These are phyloP conservation scores for Clavispora santaluciae DNA, from an alignment of 805 yeast species.

Conservation along the genomic window DNA sequence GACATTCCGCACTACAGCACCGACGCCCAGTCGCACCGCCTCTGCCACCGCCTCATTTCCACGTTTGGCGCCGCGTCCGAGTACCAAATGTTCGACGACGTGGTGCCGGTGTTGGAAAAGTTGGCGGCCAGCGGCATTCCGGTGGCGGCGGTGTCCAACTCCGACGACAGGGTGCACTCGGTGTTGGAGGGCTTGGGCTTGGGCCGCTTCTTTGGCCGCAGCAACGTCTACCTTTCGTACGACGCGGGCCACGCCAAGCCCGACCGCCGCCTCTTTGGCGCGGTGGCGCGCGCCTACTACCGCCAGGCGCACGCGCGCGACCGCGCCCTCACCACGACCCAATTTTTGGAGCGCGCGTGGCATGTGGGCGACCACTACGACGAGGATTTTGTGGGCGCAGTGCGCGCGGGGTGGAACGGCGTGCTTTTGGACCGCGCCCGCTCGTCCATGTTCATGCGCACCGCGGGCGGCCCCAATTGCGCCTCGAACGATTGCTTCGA, in stretches of 20 bases:
- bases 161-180: constrained; percentile 50
- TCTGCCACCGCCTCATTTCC: constrained; percentile 42
- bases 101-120: constrained; percentile 38
- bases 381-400: constrained; percentile 52
- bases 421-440: constrained; percentile 46
- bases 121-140: constrained; percentile 28
- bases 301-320: constrained; percentile 2
- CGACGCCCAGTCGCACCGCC: constrained; percentile 22
- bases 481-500: constrained; percentile 14
- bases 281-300: constrained; percentile 1
- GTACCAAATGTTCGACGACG: constrained; percentile 51
- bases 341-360: constrained; percentile 36
- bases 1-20: constrained; percentile 22
- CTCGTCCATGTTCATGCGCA: constrained; percentile 14
- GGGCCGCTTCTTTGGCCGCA: constrained; percentile 31
- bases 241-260: constrained; percentile 56
- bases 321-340: constrained; percentile 3
- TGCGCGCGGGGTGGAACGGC: constrained; percentile 58
- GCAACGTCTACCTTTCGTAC: constrained; percentile 48
- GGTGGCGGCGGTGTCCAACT: constrained; percentile 52
- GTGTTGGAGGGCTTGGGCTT: constrained; percentile 46
- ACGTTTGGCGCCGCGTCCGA: constrained; percentile 50
- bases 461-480: constrained; percentile 1
- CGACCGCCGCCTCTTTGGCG: constrained; percentile 35
- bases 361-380: constrained; percentile 63